Evolutionary conservation across 805 yeast species (phyloP), one percentile per base, ranked within the genome.

Genomic region (Hanseniaspora guilliermondii): DNA sequence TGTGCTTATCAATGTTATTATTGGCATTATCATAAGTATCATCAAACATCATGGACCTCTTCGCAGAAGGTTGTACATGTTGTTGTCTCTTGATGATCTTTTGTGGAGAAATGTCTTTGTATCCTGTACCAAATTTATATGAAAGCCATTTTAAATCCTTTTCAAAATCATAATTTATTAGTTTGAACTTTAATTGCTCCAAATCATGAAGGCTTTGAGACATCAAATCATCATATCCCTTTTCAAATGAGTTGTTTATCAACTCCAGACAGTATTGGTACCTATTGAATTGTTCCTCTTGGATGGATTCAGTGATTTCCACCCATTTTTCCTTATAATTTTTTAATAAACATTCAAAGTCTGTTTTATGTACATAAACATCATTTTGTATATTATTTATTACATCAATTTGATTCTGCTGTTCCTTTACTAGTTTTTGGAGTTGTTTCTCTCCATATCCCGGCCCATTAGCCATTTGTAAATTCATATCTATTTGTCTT

Each of bases 261-360:
- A 53, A 12, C 7, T 46, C 42, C 36, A 53, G 39, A 14, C 42
- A 53, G 27, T 11, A 32, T 16, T 46, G 56, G 14, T 35, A 52
- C n/a, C 38, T 44, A n/a, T 52, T 42, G 21, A 52, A 52, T 14
- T 52, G 55, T 60, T 66, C 60, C 33, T 62, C 64, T 56, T 67
- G 69, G 25, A 67, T 56, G 35, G 62, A 64, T 3, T 55, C 48
- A 4, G 65, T 58, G 1, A 64, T 44, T 16, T 47, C 57, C 8
- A 62, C 60, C 71, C 71, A 68, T 53, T 66, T 70, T 22, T 58
- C 56, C 41, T 65, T 58, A 68, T 70, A 68, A 52, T 58, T 64
- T 35, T 60, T 61, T 53, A 63, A 61, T 1, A 68, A 62, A 2
- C 68, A 65, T 52, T 63, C 65, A 50, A 62, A 65, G 53, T 67